Base-by-base conservation (phyloP, 2,329 filamentous ascomycete genomes). In the Fusarium mangiferae region DNA sequence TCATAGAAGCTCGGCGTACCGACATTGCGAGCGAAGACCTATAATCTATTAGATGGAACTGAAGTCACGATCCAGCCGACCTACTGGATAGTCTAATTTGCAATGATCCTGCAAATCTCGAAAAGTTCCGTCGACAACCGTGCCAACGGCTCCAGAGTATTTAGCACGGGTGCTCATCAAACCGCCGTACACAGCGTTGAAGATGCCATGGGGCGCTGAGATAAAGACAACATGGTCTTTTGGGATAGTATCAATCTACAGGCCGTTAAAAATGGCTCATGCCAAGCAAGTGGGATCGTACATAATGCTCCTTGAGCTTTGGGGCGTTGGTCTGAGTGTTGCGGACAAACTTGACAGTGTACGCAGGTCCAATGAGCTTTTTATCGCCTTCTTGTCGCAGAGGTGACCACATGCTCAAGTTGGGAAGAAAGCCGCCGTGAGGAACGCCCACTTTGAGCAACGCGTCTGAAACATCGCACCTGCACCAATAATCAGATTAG, bases 81-180 rank as follows among this genome's bases (percentile, higher is more conserved):
- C 14, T 56, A 72, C 72, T 5, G 68, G 72, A 3, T 60, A 75
- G 0, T 52, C 35, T 1, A 72, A 44, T n/a, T 64, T 66, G 22
- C 68, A 60, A 24, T 75, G 72, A 17, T 75, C 71, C 26, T 75
- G 72, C 7, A 74, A 44, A n/a, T 75, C 72, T 26, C 72, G 36
- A 13, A 75, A 44, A 0, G 41, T 66, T 3, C 72, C 72, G 7
- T 75, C 71, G 4, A 75, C 49, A 13, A 74, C 42, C 0, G 70
- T 69, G 11, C 72, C 72, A 0, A 36, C 28, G 0, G 71, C 71
- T 8, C 51, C 71, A 2, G 64, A 62, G 18, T 63, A 55, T 30
- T 69, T 72, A 0, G 72, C 72, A 2, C 72, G 54, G 4, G 70
- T 48, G 15, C 64, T 66, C 72, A 75, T 74, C 3, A 75, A 15